A percentile compares a stretch with the other conserved stretches of the same genome.
These are phyloP conservation scores for Cyclocybe cylindracea DNA, from an alignment of 768 basidiomycete genomes.

Conservation along the genomic window DNA sequence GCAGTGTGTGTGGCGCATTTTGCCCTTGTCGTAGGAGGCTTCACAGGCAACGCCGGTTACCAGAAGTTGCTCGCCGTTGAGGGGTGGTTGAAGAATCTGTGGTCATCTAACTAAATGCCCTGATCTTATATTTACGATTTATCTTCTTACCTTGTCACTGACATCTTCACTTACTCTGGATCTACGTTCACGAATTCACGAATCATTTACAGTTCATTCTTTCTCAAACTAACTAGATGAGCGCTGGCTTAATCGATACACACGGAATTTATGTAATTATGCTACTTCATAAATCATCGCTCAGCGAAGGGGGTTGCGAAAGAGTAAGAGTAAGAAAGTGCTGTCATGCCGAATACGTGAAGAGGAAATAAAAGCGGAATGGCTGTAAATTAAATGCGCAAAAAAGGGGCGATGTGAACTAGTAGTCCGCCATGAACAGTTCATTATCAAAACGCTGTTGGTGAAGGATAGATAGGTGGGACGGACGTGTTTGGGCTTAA, in stretches of 20 bases:
- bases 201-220: background rate
- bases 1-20: conserved; percentile 52
- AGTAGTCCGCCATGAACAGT: conserved; percentile 3
- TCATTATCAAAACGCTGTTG: background rate
- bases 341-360: background rate
- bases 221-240: conserved; percentile 5
- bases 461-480: background rate
- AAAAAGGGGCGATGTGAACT: background rate
- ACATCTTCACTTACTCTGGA: background rate
- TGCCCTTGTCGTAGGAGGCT: conserved; percentile 43
- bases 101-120: background rate
- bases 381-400: conserved; percentile 4
- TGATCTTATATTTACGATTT: background rate
- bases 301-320: conserved; percentile 6
- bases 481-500: background rate
- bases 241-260: conserved; percentile 7
- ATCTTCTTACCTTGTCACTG: background rate
- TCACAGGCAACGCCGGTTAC: conserved; percentile 46
- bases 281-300: conserved; percentile 8
- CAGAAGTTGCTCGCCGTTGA: conserved; percentile 43
- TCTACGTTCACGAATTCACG: too few species aligned
- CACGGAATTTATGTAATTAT: conserved; percentile 4
- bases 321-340: background rate
- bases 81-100: conserved; percentile 33
- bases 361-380: conserved; percentile 1